Conservation (phyloP, 768 basidiomycete genomes). For the Kwoniella shandongensis region DNA sequence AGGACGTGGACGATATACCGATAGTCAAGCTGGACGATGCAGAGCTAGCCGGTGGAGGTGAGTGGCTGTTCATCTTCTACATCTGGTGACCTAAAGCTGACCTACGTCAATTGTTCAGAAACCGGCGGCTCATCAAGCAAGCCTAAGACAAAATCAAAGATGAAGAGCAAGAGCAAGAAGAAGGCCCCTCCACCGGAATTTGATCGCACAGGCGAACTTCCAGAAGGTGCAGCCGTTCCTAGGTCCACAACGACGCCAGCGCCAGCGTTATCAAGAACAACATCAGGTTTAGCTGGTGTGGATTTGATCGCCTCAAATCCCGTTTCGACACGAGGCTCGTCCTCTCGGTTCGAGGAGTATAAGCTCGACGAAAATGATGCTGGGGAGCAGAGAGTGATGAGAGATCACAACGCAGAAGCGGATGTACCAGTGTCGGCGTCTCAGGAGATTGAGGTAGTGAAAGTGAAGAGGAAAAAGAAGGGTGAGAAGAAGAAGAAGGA, state of each 20-base stretch:
- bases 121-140: too few species aligned
- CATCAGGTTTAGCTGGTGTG: conserved; percentile 31
- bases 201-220: conserved; percentile 84
- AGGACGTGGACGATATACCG: conserved; percentile 88
- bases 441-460: conserved; percentile 46
- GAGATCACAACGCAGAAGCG: background rate
- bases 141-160: conserved; percentile 16
- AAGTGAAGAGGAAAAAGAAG: conserved; percentile 51
- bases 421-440: conserved; percentile 19
- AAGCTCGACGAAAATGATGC: conserved; percentile 28
- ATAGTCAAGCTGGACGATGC: conserved; percentile 71
- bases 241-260: background rate
- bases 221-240: conserved; percentile 56
- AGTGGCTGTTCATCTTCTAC: background rate
- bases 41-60: conserved; percentile 5
- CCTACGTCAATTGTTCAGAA: too few species aligned
- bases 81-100: background rate
- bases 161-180: background rate
- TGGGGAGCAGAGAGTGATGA: background rate
- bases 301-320: conserved; percentile 20
- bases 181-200: conserved; percentile 37
- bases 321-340: background rate
- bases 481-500: conserved; percentile 32
- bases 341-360: conserved; percentile 38
- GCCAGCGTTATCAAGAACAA: background rate